Base-by-base conservation (phyloP, 805 yeast species). In the Suhomyces faveliae region DNA sequence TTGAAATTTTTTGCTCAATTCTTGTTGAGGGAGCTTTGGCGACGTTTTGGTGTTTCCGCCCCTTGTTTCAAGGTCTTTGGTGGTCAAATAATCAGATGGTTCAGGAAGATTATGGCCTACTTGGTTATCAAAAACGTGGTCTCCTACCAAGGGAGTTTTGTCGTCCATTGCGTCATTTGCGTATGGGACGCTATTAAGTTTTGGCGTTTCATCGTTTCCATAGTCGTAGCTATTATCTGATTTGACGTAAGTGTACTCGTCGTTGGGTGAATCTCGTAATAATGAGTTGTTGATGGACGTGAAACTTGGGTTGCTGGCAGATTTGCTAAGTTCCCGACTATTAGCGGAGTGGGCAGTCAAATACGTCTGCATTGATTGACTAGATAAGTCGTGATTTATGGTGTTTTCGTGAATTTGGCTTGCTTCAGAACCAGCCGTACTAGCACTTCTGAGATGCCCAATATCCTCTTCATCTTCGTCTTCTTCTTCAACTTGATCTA, bases 1-100 rank as follows among this genome's bases (percentile, higher is more conserved):
- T 42, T 67, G 66, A 49, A 73, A 73, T 49, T 70, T 70, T 5
- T 52, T 49, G 37, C 67, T 63, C 22, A 73, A 58, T 30, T 63
- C 65, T 43, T 63, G 66, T 41, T 62, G 66, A 4, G 75, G 73
- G n/a, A 68, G 55, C 10, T 51, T 38, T 8, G 51, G 47, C 23
- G 51, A 43, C n/a, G 43, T 45, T 15, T 21, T 40, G 24, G 20
- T 20, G 33, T 19, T 22, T 12, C 11, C 12, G 43, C 4, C 23
- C 8, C 23, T n/a, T 11, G 30, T 11, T 15, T 27, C 24, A 1
- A 20, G 22, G 5, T 22, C 29, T n/a, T 20, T 13, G 27, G 45
- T 15, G 20, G 19, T n/a, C 12, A 35, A 33, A 23, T 27, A 13
- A 8, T 45, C 48, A 7, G 20, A 21, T 19, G 35, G 30, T 8